A percentile compares a stretch with the other conserved stretches of the same genome.
phyloP scores from a whole-genome alignment of 73 alveolate genomes.

The Paramecium biaurelia region DNA sequence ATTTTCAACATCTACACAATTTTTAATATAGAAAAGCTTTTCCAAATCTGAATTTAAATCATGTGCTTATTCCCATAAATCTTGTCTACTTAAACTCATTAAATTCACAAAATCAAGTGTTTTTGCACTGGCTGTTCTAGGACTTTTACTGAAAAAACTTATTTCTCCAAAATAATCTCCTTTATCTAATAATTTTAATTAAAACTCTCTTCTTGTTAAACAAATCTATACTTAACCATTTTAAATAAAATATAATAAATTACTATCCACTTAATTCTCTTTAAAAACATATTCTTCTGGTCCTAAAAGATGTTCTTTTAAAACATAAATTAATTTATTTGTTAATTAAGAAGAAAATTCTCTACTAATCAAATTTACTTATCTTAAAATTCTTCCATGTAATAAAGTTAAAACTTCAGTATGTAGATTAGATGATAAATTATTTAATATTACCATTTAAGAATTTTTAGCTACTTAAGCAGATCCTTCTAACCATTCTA shows the following conservation, averaged over 20 bases:
- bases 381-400: neutral
- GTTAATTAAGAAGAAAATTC: neutral
- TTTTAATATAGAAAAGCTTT: neutral
- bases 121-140: slow-evolving; percentile 69
- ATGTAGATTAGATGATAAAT: neutral
- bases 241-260: slow-evolving; percentile 54
- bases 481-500: slow-evolving; percentile 59
- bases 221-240: slow-evolving; percentile 53
- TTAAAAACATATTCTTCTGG: slow-evolving; percentile 61
- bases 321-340: neutral
- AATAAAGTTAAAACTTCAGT: slow-evolving; percentile 26
- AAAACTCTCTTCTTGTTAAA: slow-evolving; percentile 19
- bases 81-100: neutral
- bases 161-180: slow-evolving; percentile 76
- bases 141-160: slow-evolving; percentile 61
- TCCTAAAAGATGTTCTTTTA: slow-evolving; percentile 57
- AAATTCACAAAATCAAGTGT: slow-evolving; percentile 62
- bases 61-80: slow-evolving; percentile 25
- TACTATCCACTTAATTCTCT: slow-evolving; percentile 50
- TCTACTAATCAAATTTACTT: neutral
- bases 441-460: neutral
- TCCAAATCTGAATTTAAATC: slow-evolving; percentile 17
- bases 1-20: neutral
- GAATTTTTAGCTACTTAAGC: slow-evolving; percentile 30
- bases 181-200: neutral